phyloP scores from a whole-genome alignment of 257 asterid species.

The Solanum stenotomum region DNA sequence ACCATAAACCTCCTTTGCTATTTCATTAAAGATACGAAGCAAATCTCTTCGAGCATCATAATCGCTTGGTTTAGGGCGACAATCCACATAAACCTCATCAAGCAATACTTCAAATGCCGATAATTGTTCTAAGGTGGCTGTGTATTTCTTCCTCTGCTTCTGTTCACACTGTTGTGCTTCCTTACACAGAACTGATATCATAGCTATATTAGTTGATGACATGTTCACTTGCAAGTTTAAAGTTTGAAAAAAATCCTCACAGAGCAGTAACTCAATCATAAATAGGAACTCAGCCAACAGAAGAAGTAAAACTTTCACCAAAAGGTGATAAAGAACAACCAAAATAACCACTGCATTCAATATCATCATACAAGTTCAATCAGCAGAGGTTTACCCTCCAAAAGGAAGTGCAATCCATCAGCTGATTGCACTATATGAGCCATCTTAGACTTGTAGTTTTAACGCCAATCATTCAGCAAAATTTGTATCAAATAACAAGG shows the following conservation, averaged over 20 bases:
- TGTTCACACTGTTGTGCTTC: constrained; percentile 56
- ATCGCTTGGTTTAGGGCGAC: constrained; percentile 54
- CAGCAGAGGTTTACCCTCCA: not conserved
- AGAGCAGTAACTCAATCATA: not conserved
- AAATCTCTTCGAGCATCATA: constrained; percentile 60
- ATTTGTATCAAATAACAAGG: not conserved
- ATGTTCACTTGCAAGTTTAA: not conserved
- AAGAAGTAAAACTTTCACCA: not conserved
- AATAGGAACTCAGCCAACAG: not conserved
- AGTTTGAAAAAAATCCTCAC: not conserved
- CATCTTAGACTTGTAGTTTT: not conserved
- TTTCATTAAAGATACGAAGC: constrained; percentile 61
- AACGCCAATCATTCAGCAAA: not conserved
- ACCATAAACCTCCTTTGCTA: constrained; percentile 81
- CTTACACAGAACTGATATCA: constrained; percentile 46
- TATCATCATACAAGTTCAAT: not conserved
- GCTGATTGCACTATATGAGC: not conserved
- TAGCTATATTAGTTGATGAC: not conserved
- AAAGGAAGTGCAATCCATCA: not conserved
- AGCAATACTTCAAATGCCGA: constrained; percentile 52
- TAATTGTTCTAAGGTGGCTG: constrained; percentile 24
- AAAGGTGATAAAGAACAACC: not conserved
- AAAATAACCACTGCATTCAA: not conserved
- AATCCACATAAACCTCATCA: constrained; percentile 39
- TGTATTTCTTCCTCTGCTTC: constrained; percentile 36